Evolutionary conservation across 1,139 yeast species (phyloP), one percentile per base, ranked within the genome.

Genomic region (Nakaseomyces uthaithaninus): DNA sequence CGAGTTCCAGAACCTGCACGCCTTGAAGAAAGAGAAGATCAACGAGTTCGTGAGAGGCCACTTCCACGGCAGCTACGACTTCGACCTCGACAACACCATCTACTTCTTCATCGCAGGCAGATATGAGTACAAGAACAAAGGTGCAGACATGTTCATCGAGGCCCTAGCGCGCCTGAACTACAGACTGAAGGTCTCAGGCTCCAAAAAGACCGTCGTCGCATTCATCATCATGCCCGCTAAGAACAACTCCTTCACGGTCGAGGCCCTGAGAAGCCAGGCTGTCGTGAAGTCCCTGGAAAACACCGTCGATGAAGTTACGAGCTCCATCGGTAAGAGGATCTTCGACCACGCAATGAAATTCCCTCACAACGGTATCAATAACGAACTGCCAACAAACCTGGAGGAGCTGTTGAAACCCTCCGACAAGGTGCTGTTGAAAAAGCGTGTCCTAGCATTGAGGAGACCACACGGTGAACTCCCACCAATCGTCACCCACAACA

Each of bases 211-310:
- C 0, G 93, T 91, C 25, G 96, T 91, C 37, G 97, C 97, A n/a
- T 91, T 91, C 61, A 85, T 91, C 55, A 89, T 91, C 62, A 91
- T 91, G 98, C 98, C 98, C 1, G 97, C 96, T 16, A 77, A 80
- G 42, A 89, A 94, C 43, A 81, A 81, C 54, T 87, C 96, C 1
- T 91, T 87, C 65, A 91, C 97, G 1, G 94, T 87, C 33, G 98
- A 91, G 61, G 91, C 97, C 14, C 74, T 91, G 57, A 84, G 83
- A 67, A 95, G 96, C 39, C 98, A 91, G 65, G 96, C 97, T 2
- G 96, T 87, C 38, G 81, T 89, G 51, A 84, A 83, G 62, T 94
- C 94, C 45, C 73, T 91, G 56, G 95, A 89, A 59, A 79, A 75
- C 51, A 84, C 96, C 10, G 89, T 91, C 49, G 79, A 77, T 54